These are phyloP conservation scores for Lepidium didymum DNA, from an alignment of 345 rosid species.

Conservation along the genomic window DNA sequence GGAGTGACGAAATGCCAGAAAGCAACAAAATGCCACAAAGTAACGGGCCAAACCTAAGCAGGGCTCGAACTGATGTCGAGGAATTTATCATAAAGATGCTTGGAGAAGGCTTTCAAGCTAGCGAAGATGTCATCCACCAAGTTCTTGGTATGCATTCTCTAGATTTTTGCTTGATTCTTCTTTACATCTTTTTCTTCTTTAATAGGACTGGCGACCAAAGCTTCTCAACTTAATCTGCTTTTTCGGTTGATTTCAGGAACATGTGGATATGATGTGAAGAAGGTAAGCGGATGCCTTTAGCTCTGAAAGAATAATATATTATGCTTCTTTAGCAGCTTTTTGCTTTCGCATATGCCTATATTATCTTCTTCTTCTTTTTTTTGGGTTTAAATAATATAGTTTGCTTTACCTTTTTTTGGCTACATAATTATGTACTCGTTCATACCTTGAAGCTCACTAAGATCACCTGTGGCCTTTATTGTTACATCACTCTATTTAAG, in stretches of 20 bases:
- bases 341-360: constrained; percentile 8
- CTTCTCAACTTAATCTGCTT: constrained; percentile 12
- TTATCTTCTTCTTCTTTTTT: background rate
- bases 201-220: constrained; percentile 8
- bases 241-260: constrained; percentile 30
- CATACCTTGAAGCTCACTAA: background rate
- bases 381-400: background rate
- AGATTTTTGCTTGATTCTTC: background rate
- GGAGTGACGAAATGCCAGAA: constrained; percentile 25
- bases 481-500: constrained; percentile 21
- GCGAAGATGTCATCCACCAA: constrained; percentile 35
- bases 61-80: constrained; percentile 31
- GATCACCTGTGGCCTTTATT: constrained; percentile 8
- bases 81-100: constrained; percentile 50
- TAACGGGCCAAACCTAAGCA: background rate
- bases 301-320: background rate
- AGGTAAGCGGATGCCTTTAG: constrained; percentile 29
- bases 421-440: background rate
- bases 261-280: constrained; percentile 44
- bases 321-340: constrained; percentile 7
- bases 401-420: background rate
- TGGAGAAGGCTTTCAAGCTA: constrained; percentile 48
- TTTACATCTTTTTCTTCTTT: background rate
- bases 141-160: constrained; percentile 42
- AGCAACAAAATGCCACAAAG: constrained; percentile 11